Percentiles rank a stretch among this genome's conserved stretches.
Evolutionary conservation across 495 filamentous ascomycete species (phyloP).

Genomic region (Penicillium coffeae): DNA sequence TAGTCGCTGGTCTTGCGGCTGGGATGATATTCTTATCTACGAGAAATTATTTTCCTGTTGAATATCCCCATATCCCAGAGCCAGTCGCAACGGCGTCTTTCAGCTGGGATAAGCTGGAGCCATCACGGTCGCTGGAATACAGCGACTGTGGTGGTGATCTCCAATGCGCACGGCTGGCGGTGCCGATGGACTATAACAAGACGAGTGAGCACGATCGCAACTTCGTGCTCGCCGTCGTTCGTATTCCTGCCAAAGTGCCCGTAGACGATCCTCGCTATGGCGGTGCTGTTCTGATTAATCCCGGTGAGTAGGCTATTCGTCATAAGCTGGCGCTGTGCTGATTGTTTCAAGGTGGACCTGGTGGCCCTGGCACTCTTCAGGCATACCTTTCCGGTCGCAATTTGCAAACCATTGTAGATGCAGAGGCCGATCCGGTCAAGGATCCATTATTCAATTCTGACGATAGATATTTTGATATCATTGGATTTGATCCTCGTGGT

Average conservation of each 20-base stretch:
- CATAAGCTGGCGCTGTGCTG: not conserved
- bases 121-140: constrained; percentile 31
- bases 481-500: constrained; percentile 55
- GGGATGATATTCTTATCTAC: not conserved
- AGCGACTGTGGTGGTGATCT: constrained; percentile 40
- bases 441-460: not conserved
- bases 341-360: constrained; percentile 41
- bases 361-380: constrained; percentile 44
- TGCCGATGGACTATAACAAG: constrained; percentile 55
- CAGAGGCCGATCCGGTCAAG: constrained; percentile 22
- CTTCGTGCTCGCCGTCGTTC: constrained; percentile 49
- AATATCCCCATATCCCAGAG: not conserved
- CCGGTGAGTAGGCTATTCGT: constrained; percentile 25
- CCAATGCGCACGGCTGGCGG: constrained; percentile 53
- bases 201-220: constrained; percentile 31
- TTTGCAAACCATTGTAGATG: constrained; percentile 43
- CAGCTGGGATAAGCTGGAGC: constrained; percentile 29
- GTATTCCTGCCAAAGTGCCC: constrained; percentile 45
- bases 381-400: constrained; percentile 29
- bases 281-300: constrained; percentile 44
- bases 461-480: constrained; percentile 50
- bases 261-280: constrained; percentile 44
- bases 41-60: not conserved
- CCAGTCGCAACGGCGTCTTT: constrained; percentile 7
- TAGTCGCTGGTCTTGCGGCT: not conserved